Evolutionary conservation across 148 eudicot genomes (phyloP).

Genomic region (Chenopodium formosanum): DNA sequence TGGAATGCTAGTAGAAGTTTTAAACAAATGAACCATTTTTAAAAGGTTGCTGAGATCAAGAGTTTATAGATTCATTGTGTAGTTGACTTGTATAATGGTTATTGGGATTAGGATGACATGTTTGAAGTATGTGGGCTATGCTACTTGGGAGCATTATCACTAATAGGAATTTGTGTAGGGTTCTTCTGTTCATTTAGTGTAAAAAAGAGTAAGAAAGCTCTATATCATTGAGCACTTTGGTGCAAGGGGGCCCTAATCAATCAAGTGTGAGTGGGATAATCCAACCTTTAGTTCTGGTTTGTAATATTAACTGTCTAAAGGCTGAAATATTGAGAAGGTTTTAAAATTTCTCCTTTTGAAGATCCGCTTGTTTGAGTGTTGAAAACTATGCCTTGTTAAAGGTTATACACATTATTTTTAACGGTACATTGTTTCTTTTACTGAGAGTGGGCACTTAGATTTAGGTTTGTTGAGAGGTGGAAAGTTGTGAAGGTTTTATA

Average conservation of each 20-base stretch:
- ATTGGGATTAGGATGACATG: background rate
- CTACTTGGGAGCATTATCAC: background rate
- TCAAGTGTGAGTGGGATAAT: background rate
- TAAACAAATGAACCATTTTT: background rate
- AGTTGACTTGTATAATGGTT: background rate
- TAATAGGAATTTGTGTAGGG: background rate
- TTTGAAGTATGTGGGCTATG: background rate
- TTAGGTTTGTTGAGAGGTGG: background rate
- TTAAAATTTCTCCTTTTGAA: background rate
- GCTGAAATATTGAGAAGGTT: background rate
- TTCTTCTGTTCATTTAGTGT: background rate
- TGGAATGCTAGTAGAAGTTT: background rate
- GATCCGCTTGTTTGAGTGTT: background rate
- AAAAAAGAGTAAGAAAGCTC: background rate
- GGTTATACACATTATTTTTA: background rate
- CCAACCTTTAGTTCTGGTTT: background rate
- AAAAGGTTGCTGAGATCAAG: background rate
- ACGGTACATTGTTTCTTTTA: background rate
- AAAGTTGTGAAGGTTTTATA: background rate
- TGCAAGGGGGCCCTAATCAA: background rate
- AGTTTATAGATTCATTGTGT: background rate
- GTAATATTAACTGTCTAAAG: background rate
- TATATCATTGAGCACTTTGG: background rate
- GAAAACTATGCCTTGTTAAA: background rate
- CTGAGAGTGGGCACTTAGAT: background rate